Evolutionary conservation across 345 rosid species (phyloP), one percentile per base, ranked within the genome.

Genomic region (Litchi chinensis): DNA sequence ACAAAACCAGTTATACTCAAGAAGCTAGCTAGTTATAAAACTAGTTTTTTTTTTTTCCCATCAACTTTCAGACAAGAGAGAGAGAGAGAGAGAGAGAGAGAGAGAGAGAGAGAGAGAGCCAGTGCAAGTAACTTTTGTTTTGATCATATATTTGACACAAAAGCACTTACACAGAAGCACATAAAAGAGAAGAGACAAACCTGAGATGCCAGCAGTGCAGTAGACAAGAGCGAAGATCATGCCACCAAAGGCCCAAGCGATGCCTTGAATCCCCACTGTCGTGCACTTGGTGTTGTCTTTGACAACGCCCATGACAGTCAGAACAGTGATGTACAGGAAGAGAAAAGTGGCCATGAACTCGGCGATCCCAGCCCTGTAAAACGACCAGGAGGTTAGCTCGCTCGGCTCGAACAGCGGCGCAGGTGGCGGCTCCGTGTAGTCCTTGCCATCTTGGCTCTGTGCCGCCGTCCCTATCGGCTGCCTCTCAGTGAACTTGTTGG

Each of bases 171-270:
- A 15, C 59, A 5, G 19, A 54, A 54, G 59, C n/a, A n/a, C 59
- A 16, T 54, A 32, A 39, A 71, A 68, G 21, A 62, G 24, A 0
- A 21, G 19, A 1, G 4, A 7, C 16, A 10, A 13, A 86, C 91
- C 91, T 8, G 91, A 88, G 64, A 88, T 88, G 15, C 91, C 91
- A 63, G 91, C 91, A 4, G 91, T 88, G 50, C 91, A 86, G 80
- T 88, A 88, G 26, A 88, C 91, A n/a, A 88, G 91, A 48, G 85
- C 91, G 84, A 88, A 88, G 85, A 88, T 88, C 91, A 88, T 88
- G 73, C 91, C 91, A 68, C 91, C 91, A 39, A 88, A 88, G 16
- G 91, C 88, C 91, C 91, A 88, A n/a, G 91, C 91, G 70, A 88
- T 88, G 1, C 91, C 91, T 73, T 88, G 90, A 63, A 88, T 87